phyloP scores from a whole-genome alignment of 164 flowering plant genomes.

The Kingdonia uniflora region DNA sequence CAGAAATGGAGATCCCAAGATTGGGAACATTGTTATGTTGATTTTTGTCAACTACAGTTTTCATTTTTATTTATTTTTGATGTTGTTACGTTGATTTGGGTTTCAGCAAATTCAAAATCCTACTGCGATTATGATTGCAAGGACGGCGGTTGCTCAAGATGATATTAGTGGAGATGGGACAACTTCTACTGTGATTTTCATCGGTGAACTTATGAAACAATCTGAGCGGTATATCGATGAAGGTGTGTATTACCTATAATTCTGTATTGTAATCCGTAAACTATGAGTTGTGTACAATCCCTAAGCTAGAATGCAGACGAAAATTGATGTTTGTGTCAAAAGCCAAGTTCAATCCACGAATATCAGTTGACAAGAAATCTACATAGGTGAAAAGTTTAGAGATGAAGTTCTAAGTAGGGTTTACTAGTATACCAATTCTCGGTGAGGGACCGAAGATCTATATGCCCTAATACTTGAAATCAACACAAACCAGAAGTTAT shows the following conservation, averaged over 20 bases:
- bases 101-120: constrained; percentile 98
- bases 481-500: too few species aligned
- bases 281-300: too few species aligned
- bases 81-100: not conserved
- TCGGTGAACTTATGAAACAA: constrained; percentile 98
- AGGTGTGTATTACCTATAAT: constrained; percentile 30
- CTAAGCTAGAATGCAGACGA: too few species aligned
- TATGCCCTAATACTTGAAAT: too few species aligned
- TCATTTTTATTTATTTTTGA: not conserved
- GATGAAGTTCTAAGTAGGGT: too few species aligned
- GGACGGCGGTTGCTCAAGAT: constrained; percentile 99
- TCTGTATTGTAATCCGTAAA: not conserved
- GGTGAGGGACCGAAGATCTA: too few species aligned
- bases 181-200: constrained; percentile 89
- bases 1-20: not conserved
- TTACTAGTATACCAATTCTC: too few species aligned
- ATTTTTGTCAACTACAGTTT: not conserved
- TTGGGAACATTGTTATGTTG: not conserved
- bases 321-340: too few species aligned
- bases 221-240: constrained; percentile 95
- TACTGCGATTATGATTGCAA: constrained; percentile 96
- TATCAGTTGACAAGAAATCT: too few species aligned
- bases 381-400: too few species aligned
- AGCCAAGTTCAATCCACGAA: too few species aligned
- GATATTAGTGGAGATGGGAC: constrained; percentile 98